phyloP scores from a whole-genome alignment of 1,139 yeast genomes.

The Taiozyma sp. region DNA sequence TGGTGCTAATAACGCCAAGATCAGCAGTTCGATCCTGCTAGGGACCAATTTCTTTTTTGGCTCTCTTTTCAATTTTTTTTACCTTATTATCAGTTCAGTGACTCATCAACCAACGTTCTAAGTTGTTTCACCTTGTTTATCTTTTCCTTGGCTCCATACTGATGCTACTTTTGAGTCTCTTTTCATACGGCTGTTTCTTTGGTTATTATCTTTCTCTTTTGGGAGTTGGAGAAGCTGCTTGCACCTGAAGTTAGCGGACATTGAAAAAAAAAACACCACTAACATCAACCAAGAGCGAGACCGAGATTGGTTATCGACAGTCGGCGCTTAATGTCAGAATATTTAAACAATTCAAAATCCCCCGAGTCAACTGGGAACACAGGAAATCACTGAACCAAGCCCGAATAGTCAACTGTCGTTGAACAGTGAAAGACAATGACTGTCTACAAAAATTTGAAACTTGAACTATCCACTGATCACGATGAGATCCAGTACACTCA shows the following conservation, averaged over 20 bases:
- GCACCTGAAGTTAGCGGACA: background rate
- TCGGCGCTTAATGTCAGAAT: background rate
- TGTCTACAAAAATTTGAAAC: slow-evolving; percentile 2
- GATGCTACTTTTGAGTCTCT: background rate
- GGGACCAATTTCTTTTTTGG: slow-evolving; percentile 48
- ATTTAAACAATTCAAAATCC: background rate
- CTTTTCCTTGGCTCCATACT: background rate
- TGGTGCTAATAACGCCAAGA: slow-evolving; percentile 83
- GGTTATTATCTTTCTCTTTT: background rate
- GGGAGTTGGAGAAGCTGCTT: background rate
- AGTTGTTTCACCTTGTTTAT: background rate
- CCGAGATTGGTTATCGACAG: background rate
- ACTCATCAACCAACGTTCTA: background rate
- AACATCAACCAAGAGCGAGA: background rate
- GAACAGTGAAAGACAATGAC: slow-evolving; percentile 2
- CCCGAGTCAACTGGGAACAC: too few relatives aligned
- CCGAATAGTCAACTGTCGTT: too few relatives aligned
- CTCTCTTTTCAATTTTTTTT: background rate
- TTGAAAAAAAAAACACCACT: background rate
- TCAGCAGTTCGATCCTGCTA: slow-evolving; percentile 86
- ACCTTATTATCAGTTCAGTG: background rate
- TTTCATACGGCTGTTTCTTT: background rate
- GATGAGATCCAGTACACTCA: slow-evolving; percentile 44
- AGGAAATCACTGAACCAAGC: too few relatives aligned
- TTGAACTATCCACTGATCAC: slow-evolving; percentile 28